These are phyloP conservation scores for Bruguiera sexangula DNA, from an alignment of 345 rosid species.

Conservation along the genomic window DNA sequence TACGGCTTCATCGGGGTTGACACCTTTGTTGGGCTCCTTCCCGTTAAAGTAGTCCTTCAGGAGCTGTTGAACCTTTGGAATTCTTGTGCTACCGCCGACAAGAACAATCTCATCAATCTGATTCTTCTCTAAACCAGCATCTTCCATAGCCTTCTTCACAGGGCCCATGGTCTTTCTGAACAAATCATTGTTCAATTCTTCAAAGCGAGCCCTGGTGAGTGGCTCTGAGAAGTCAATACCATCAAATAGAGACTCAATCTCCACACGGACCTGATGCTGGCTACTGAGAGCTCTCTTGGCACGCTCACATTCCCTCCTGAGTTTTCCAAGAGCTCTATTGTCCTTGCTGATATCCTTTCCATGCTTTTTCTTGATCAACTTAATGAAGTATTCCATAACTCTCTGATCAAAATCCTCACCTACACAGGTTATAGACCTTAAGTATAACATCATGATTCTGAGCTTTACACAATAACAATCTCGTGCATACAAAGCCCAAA, in stretches of 20 bases:
- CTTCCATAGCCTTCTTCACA: constrained; percentile 33
- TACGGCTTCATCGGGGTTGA: constrained; percentile 35
- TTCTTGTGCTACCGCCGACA: constrained; percentile 36
- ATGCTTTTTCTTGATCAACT: constrained; percentile 31
- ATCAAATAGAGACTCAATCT: constrained; percentile 31
- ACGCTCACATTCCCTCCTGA: constrained; percentile 29
- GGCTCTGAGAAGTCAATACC: constrained; percentile 31
- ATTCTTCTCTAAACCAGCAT: constrained; percentile 24
- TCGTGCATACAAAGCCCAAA: background rate
- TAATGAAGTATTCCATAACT: constrained; percentile 31
- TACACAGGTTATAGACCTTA: background rate
- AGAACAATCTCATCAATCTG: constrained; percentile 31
- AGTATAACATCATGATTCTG: too few relatives aligned
- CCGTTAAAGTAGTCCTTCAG: constrained; percentile 31
- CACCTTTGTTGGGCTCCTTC: constrained; percentile 28
- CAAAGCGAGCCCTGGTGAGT: constrained; percentile 25
- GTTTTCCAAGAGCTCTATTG: constrained; percentile 31
- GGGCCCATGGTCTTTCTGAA: constrained; percentile 33
- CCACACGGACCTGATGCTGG: constrained; percentile 27
- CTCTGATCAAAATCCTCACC: constrained; percentile 37
- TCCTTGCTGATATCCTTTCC: constrained; percentile 32
- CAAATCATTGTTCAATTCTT: constrained; percentile 29
- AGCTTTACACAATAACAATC: too few relatives aligned
- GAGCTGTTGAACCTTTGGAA: constrained; percentile 32
- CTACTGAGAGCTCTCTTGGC: constrained; percentile 32